Percentiles rank a stretch among this genome's conserved stretches.
Conservation (phyloP, 441 rosid genomes). For the Erodium chrysanthum region DNA sequence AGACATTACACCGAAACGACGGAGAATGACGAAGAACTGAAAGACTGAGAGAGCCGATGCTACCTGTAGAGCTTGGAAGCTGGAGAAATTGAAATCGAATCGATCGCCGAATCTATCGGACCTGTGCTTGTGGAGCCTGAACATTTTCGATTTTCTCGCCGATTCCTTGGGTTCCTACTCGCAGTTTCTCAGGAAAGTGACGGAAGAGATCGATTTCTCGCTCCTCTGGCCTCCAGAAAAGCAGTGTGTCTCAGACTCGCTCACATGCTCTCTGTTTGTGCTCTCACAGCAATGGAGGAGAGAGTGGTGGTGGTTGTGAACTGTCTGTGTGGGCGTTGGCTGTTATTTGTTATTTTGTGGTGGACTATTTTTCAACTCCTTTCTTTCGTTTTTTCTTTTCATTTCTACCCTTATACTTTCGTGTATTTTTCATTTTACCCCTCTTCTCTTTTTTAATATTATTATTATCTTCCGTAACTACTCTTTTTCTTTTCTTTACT, state of each 20-base stretch:
- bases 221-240: background rate
- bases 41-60: background rate
- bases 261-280: slow-evolving; percentile 5
- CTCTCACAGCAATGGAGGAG: slow-evolving; percentile 1
- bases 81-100: slow-evolving; percentile 11
- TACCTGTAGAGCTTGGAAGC: slow-evolving; percentile 11
- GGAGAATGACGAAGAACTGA: background rate
- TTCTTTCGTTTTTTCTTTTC: background rate
- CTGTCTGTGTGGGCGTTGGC: slow-evolving; percentile 6
- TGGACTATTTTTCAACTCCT: slow-evolving; percentile 3
- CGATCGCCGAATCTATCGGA: slow-evolving; percentile 6
- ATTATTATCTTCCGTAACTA: background rate
- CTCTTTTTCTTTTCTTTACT: background rate
- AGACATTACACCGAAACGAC: background rate
- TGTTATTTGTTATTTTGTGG: background rate
- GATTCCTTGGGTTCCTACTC: background rate
- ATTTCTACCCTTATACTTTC: background rate
- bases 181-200: background rate
- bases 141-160: slow-evolving; percentile 4
- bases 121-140: slow-evolving; percentile 9
- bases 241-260: background rate
- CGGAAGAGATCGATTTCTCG: slow-evolving; percentile 6
- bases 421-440: background rate
- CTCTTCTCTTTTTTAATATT: background rate
- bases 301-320: background rate